These are phyloP conservation scores for Keithomyces neogunnii DNA, from an alignment of 2,329 filamentous ascomycete species.

Conservation along the genomic window DNA sequence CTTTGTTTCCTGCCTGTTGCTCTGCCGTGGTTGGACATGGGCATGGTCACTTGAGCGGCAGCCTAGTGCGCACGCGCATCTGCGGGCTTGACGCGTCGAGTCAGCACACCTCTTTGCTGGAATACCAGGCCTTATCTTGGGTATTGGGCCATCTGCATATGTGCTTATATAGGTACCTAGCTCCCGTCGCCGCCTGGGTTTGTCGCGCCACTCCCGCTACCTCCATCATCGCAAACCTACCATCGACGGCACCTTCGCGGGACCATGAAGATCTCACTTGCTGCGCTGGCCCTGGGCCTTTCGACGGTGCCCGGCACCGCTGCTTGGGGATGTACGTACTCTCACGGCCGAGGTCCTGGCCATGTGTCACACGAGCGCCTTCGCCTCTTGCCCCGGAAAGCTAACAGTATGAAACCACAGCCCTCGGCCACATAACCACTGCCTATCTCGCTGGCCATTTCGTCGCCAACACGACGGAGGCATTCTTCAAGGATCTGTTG, in stretches of 20 bases:
- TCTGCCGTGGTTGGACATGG: not conserved
- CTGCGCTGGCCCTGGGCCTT: slow-evolving; percentile 20
- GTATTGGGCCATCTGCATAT: too few relatives aligned
- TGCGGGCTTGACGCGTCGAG: not conserved
- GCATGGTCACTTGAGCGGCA: slow-evolving; percentile 2
- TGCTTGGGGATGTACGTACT: slow-evolving; percentile 34
- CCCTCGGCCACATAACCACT: slow-evolving; percentile 57
- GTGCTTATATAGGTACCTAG: too few relatives aligned
- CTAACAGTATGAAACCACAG: slow-evolving; percentile 20
- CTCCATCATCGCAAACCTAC: too few relatives aligned
- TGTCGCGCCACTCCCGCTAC: too few relatives aligned
- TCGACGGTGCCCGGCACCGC: slow-evolving; percentile 24
- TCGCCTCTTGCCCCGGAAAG: not conserved
- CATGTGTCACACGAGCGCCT: not conserved
- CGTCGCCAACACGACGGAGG: slow-evolving; percentile 45
- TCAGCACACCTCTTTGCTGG: not conserved
- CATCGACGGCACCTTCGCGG: too few relatives aligned
- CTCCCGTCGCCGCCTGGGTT: too few relatives aligned
- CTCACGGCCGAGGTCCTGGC: not conserved
- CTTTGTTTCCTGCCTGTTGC: not conserved
- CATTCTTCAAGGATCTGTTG: slow-evolving; percentile 50
- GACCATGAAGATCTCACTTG: slow-evolving; percentile 24
- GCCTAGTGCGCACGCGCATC: not conserved
- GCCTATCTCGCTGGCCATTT: slow-evolving; percentile 55
- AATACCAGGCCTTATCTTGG: too few relatives aligned